phyloP scores from a whole-genome alignment of 352 stramenopile genomes.

The Thalassiosira delicatula region DNA sequence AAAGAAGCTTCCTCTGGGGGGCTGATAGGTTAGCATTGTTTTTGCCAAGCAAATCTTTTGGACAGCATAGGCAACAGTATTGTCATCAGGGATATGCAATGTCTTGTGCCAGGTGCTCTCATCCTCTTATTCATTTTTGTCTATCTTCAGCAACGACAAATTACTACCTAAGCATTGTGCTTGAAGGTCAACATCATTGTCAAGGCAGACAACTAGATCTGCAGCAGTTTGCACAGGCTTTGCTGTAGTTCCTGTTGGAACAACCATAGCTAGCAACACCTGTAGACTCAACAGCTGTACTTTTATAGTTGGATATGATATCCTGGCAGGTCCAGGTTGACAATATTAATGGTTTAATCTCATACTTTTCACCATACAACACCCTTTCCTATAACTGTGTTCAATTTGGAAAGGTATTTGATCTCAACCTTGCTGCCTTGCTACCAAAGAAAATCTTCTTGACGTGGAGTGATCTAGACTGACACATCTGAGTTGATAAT shows the following conservation, averaged over 20 bases:
- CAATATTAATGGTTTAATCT: conserved; percentile 1
- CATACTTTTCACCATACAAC: conserved; percentile 12
- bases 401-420: conserved; percentile 13
- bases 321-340: conserved; percentile 12
- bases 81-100: neutral
- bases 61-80: conserved; percentile 1
- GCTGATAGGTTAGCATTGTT: conserved; percentile 56
- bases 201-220: neutral
- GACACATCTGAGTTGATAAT: conserved; percentile 25
- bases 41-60: neutral
- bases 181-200: conserved; percentile 2
- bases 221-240: neutral
- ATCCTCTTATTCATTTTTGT: neutral
- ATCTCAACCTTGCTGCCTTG: neutral
- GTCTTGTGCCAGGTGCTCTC: neutral
- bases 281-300: conserved; percentile 25
- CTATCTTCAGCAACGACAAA: conserved; percentile 1
- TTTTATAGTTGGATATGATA: conserved; percentile 24
- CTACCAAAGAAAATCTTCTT: conserved; percentile 24
- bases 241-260: too few relatives aligned
- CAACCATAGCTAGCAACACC: too few relatives aligned
- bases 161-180: conserved; percentile 17
- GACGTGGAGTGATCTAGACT: conserved; percentile 23
- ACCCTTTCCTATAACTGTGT: conserved; percentile 19
- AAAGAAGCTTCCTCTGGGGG: conserved; percentile 57